Conservation (phyloP, 108 stramenopile genomes). For the Epipyxis sp. region DNA sequence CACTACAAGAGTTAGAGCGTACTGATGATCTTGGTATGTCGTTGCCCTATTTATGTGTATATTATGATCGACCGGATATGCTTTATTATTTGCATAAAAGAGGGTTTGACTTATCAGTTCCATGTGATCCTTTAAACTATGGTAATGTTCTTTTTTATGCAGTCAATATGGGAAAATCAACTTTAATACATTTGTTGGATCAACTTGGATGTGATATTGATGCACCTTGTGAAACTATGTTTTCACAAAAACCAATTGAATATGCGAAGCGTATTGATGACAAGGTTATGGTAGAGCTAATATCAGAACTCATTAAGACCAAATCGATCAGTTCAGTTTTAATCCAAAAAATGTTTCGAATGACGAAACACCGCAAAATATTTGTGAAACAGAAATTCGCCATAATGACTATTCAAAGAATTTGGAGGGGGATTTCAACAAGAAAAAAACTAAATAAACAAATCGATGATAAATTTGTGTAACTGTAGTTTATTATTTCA, state of each 20-base stretch:
- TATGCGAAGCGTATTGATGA: neutral
- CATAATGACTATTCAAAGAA: too few relatives aligned
- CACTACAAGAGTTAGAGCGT: neutral
- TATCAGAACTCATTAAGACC: neutral
- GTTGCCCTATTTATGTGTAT: neutral
- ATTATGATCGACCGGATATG: conserved; percentile 26
- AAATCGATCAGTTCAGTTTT: neutral
- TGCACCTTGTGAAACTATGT: neutral
- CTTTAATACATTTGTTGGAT: neutral
- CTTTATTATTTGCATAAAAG: conserved; percentile 6
- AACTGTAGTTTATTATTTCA: too few relatives aligned
- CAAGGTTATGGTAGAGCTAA: neutral
- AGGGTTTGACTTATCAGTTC: neutral
- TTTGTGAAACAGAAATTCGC: too few relatives aligned
- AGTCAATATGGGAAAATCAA: neutral
- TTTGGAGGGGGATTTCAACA: too few relatives aligned
- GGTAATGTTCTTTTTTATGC: conserved; percentile 5
- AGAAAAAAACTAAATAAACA: too few relatives aligned
- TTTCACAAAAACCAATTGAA: neutral
- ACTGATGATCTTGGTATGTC: conserved; percentile 3
- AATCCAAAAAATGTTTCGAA: conserved; percentile 3
- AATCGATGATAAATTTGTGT: too few relatives aligned
- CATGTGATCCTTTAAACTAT: conserved; percentile 15
- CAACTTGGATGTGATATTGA: neutral
- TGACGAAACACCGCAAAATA: too few relatives aligned